These are phyloP conservation scores for Clitocybe nebularis DNA, from an alignment of 1,284 basidiomycete genomes.

Conservation along the genomic window DNA sequence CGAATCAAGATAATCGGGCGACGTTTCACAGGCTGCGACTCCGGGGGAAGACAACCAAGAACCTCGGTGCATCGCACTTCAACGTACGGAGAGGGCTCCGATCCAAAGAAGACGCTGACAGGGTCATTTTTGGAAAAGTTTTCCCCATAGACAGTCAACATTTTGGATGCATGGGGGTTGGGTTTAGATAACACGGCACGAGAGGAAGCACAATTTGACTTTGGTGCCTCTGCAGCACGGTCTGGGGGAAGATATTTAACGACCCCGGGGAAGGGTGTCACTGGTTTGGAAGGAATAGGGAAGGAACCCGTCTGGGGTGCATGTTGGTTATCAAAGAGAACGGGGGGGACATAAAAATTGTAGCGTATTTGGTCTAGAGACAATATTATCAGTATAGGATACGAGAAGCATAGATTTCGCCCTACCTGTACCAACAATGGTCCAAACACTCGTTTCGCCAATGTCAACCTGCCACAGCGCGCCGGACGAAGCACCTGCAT, in stretches of 20 bases:
- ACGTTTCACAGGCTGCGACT: conserved; percentile 57
- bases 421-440: conserved; percentile 84
- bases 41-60: conserved; percentile 72
- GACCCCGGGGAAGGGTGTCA: conserved; percentile 83
- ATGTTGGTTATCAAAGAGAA: conserved; percentile 73
- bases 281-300: conserved; percentile 74
- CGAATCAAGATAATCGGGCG: conserved; percentile 84
- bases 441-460: conserved; percentile 90
- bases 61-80: conserved; percentile 90
- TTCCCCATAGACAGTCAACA: conserved; percentile 87
- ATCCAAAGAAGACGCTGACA: conserved; percentile 83
- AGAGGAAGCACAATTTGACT: conserved; percentile 58
- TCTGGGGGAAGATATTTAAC: conserved; percentile 86
- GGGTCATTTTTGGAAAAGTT: conserved; percentile 81
- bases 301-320: conserved; percentile 62
- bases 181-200: conserved; percentile 69
- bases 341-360: conserved; percentile 90
- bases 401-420: conserved; percentile 12
- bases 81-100: conserved; percentile 81
- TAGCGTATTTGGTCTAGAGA: conserved; percentile 76
- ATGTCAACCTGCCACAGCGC: conserved; percentile 86
- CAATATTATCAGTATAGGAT: conserved; percentile 12
- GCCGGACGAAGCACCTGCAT: conserved; percentile 66
- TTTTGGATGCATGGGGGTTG: conserved; percentile 64
- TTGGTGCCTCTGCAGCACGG: conserved; percentile 70